Evolutionary conservation across 352 stramenopile species (phyloP).

Genomic region (Globisporangium cystogenes): DNA sequence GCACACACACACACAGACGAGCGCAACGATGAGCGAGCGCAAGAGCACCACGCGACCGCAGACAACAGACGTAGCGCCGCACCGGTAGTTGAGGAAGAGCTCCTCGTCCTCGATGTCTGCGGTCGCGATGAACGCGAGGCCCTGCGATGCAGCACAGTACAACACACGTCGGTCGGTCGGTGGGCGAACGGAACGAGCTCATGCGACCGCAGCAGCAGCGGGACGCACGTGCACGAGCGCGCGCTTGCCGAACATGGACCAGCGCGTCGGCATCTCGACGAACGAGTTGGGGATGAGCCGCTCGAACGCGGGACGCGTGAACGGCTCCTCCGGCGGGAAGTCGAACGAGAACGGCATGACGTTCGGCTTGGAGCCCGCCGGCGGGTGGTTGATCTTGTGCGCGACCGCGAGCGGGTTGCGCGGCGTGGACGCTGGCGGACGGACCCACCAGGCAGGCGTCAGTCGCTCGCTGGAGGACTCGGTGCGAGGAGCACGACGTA

Average conservation of each 20-base stretch:
- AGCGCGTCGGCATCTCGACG: conserved; percentile 67
- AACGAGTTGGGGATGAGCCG: conserved; percentile 82
- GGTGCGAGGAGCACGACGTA: conserved; percentile 19
- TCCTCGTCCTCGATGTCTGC: conserved; percentile 82
- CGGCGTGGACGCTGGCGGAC: conserved; percentile 36
- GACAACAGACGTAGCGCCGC: no score
- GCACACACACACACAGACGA: background rate
- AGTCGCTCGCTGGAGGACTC: no score
- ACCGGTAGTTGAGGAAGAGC: conserved; percentile 80
- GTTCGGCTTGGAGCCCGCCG: conserved; percentile 55
- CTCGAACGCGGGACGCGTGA: conserved; percentile 46
- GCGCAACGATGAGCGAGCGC: background rate
- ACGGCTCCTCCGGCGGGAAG: conserved; percentile 75
- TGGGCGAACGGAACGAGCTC: no score
- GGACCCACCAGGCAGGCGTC: background rate
- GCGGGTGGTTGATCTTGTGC: conserved; percentile 87
- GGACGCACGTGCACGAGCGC: conserved; percentile 69
- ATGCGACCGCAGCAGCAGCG: no score
- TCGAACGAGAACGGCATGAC: conserved; percentile 81
- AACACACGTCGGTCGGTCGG: background rate
- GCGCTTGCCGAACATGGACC: conserved; percentile 84
- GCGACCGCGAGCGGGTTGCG: conserved; percentile 67
- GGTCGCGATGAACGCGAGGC: conserved; percentile 69
- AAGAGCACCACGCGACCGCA: background rate
- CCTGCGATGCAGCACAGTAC: conserved; percentile 21